Percentiles rank a stretch among this genome's conserved stretches.
Evolutionary conservation across 2,329 filamentous ascomycete species (phyloP).

Genomic region (Ophiostoma novo-ulmi): DNA sequence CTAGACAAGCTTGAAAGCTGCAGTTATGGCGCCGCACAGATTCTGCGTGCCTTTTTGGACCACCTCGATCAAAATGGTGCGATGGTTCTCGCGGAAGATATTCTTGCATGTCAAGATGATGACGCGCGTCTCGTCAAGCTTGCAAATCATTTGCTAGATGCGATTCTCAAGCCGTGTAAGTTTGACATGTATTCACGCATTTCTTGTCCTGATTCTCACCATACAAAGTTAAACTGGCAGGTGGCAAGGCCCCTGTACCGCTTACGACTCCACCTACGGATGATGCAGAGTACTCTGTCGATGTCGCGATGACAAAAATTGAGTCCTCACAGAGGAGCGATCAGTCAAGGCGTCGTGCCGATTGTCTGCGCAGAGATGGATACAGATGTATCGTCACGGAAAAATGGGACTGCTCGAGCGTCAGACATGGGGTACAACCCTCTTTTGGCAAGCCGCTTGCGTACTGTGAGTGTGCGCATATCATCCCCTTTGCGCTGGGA

Average conservation of each 20-base stretch:
- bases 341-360: background rate
- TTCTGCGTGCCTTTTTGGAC: background rate
- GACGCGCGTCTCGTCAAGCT: background rate
- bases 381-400: background rate
- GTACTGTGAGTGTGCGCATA: background rate
- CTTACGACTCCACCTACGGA: background rate
- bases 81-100: background rate
- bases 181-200: background rate
- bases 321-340: background rate
- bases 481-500: background rate
- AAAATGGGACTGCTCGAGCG: background rate
- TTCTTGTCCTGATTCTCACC: background rate
- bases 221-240: background rate
- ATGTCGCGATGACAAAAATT: background rate
- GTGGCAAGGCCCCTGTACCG: background rate
- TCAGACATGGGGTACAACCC: background rate
- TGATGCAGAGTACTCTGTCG: background rate
- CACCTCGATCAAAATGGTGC: background rate
- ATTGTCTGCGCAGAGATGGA: background rate
- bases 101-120: background rate
- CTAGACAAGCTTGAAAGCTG: background rate
- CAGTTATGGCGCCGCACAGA: background rate
- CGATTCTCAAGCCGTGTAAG: background rate
- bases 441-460: background rate
- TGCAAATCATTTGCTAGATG: background rate